A percentile compares a stretch with the other conserved stretches of the same genome.
Conservation (phyloP, 176 grass and related monocot species). For the Aegilops umbellulata region DNA sequence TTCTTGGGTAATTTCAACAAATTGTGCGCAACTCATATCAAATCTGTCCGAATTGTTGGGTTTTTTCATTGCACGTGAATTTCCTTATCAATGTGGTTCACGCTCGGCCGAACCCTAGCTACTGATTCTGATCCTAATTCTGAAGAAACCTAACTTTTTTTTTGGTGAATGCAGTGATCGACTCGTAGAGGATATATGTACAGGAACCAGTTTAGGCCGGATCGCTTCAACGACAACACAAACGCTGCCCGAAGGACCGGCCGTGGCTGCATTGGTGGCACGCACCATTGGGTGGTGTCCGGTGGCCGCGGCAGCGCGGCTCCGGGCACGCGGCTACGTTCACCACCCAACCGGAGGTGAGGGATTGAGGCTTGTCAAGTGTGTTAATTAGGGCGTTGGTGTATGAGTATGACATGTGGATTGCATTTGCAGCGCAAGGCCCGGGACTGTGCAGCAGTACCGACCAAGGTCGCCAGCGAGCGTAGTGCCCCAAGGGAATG, state of each 20-base stretch:
- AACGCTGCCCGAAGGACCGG: conserved; percentile 22
- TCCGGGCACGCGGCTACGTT: conserved; percentile 4
- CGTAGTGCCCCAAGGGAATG: conserved; percentile 3
- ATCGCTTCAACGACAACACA: conserved; percentile 37
- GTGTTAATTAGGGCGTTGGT: not conserved
- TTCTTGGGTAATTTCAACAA: not conserved
- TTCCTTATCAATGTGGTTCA: not conserved
- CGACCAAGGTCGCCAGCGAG: conserved; percentile 13
- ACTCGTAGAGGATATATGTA: conserved; percentile 36
- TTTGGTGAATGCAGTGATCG: not conserved
- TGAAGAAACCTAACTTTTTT: not conserved
- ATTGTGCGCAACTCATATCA: not conserved
- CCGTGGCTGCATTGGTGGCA: conserved; percentile 12
- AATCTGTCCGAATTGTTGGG: not conserved
- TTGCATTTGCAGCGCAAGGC: conserved; percentile 31
- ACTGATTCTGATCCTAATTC: not conserved
- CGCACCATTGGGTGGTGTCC: conserved; percentile 46
- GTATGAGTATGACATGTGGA: not conserved
- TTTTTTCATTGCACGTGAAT: not conserved
- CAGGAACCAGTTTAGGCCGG: conserved; percentile 36
- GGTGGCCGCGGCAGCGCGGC: conserved; percentile 24
- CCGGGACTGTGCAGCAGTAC: conserved; percentile 28
- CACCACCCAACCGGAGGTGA: conserved; percentile 34
- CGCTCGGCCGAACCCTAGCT: conserved; percentile 1
- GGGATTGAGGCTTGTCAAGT: not conserved